These are phyloP conservation scores for Trichoderma atroviride DNA, from an alignment of 2,329 filamentous ascomycete species.

Conservation along the genomic window DNA sequence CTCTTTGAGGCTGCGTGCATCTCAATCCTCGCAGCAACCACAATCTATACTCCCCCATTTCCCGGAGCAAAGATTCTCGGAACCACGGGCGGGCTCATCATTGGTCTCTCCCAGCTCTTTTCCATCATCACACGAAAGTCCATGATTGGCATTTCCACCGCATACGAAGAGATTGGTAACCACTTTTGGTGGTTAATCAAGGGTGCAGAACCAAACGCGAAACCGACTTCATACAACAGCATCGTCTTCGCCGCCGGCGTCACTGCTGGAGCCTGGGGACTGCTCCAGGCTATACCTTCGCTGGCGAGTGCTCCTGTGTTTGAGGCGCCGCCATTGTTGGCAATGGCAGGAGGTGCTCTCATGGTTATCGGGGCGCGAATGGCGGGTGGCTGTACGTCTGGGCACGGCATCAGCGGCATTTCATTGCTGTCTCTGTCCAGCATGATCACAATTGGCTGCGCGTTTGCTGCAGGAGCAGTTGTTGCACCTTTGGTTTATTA, in stretches of 20 bases:
- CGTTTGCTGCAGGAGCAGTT: conserved; percentile 56
- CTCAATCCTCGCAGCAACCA: conserved; percentile 44
- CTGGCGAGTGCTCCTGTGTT: conserved; percentile 34
- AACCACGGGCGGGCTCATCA: conserved; percentile 59
- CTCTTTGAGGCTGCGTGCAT: conserved; percentile 49
- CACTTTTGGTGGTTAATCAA: conserved; percentile 51
- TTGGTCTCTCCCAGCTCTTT: conserved; percentile 60
- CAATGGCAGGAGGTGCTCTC: conserved; percentile 56
- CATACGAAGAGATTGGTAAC: conserved; percentile 63
- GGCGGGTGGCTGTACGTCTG: conserved; percentile 68
- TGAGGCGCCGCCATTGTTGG: conserved; percentile 43
- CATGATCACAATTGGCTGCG: conserved; percentile 60
- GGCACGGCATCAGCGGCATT: conserved; percentile 70
- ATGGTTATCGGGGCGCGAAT: conserved; percentile 64
- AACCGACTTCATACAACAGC: conserved; percentile 44
- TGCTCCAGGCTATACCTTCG: conserved; percentile 41
- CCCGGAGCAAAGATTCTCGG: conserved; percentile 42
- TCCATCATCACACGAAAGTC: conserved; percentile 56
- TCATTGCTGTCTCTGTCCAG: conserved; percentile 64
- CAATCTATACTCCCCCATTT: conserved; percentile 38
- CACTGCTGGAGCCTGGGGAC: conserved; percentile 48
- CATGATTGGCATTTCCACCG: conserved; percentile 62
- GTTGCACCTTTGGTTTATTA: conserved; percentile 37
- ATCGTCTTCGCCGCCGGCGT: conserved; percentile 58
- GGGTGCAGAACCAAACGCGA: conserved; percentile 33